Conservation (phyloP, 495 filamentous ascomycete species). For the Hypomontagnella submonticulosa region DNA sequence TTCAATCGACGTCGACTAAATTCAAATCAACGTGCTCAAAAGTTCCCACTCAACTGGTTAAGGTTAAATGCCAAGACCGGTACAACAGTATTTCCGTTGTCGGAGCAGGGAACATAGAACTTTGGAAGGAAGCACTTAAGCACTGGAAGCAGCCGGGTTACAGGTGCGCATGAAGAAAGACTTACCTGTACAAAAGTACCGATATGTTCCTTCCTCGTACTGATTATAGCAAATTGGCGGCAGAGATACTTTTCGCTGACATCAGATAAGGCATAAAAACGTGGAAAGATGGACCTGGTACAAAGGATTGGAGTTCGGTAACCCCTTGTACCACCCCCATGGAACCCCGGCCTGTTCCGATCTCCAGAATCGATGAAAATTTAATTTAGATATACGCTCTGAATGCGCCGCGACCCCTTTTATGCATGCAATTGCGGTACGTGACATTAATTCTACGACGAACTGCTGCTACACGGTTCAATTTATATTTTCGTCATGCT, state of each 20-base stretch:
- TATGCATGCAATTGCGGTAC: too few species aligned
- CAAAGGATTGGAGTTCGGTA: conserved; percentile 4
- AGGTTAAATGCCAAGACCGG: conserved; percentile 6
- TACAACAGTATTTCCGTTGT: conserved; percentile 8
- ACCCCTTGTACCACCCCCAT: background rate
- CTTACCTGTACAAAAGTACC: too few species aligned
- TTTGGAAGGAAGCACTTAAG: too few species aligned
- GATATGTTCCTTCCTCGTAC: too few species aligned
- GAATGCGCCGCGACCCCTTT: background rate
- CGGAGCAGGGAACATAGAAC: background rate
- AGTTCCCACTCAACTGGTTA: background rate
- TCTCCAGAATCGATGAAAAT: conserved; percentile 1
- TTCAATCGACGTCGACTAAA: too few species aligned
- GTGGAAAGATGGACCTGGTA: conserved; percentile 4
- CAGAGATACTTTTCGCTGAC: too few species aligned
- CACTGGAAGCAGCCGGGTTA: too few species aligned
- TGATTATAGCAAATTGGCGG: too few species aligned
- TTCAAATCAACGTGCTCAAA: background rate
- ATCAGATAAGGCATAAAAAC: too few species aligned
- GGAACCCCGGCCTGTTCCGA: conserved; percentile 13
- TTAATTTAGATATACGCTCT: conserved; percentile 33
- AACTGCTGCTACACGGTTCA: too few species aligned
- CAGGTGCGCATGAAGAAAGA: too few species aligned
- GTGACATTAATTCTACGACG: background rate
- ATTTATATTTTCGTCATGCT: too few species aligned